Base-by-base conservation (phyloP, 2,329 filamentous ascomycete genomes). In the Talaromyces piceae region DNA sequence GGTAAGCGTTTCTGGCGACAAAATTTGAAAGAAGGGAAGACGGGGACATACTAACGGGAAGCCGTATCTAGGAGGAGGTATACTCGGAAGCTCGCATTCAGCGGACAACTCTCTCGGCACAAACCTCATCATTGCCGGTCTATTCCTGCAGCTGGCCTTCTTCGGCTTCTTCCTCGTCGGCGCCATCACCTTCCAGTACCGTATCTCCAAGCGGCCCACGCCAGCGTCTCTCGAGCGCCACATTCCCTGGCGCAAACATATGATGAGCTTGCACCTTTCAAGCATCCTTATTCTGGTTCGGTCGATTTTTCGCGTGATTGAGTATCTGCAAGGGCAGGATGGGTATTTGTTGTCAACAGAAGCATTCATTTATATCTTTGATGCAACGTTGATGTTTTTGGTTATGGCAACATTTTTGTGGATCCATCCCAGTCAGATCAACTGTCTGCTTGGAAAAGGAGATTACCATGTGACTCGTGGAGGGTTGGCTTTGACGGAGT, bases 161-260 rank as follows among this genome's bases (percentile, higher is more conserved):
- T 64, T 65, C 45, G 57, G 58, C 4, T 60, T 63, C 20, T 65
- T 66, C 51, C 47, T 63, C 0, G 57, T 62, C 47, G 57, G 49
- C 3, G 57, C 61, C 2, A 28, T 59, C 0, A 30, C 60, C 0
- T 64, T 65, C 45, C 58, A 66, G 30, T 16, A 33, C 2, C 63
- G 63, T 13, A 54, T 65, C 70, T 41, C 44, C 1, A 61, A 57
- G 7, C 33, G 55, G 5, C 68, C 69, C 0, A 68, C 65, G 26
- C 46, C 54, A 28, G 54, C 53, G 0, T 61, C 64, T 0, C 52
- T 56, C 3, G 30, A 67, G 25, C 47, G 37, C 4, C 18, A 27
- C 1, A 47, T 65, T 18, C 55, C 52, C 26, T 74, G 72, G 72
- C 64, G 60, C 30, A 57, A 52, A 11, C 61, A 73, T 22, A 62